Conservation (phyloP, 1,284 basidiomycete species). For the Nidula niveotomentosa region DNA sequence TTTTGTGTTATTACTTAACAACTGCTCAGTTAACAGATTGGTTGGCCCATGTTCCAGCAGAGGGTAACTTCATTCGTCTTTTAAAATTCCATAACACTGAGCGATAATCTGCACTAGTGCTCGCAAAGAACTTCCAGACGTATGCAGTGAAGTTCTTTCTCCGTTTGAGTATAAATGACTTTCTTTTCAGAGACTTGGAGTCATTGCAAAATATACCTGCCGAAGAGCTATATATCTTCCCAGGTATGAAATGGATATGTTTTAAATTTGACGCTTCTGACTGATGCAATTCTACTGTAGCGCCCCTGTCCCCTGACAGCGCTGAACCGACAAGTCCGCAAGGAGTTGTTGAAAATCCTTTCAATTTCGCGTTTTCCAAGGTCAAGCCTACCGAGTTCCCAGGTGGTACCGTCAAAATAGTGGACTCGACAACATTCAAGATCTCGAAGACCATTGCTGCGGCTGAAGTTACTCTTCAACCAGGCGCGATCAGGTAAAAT, state of each 20-base stretch:
- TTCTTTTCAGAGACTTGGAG: constrained; percentile 29
- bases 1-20: constrained; percentile 10
- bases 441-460: constrained; percentile 60
- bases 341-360: constrained; percentile 51
- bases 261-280: too few relatives aligned
- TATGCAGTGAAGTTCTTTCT: neutral
- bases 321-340: constrained; percentile 39
- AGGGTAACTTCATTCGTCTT: constrained; percentile 23
- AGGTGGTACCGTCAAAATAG: constrained; percentile 66
- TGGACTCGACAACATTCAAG: constrained; percentile 53
- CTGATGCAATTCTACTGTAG: constrained; percentile 13
- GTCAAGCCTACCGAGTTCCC: constrained; percentile 46
- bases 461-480: constrained; percentile 67
- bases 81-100: neutral
- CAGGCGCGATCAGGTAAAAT: constrained; percentile 53
- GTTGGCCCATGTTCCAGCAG: constrained; percentile 59
- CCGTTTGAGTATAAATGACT: neutral
- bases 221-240: constrained; percentile 69
- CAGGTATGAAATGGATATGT: constrained; percentile 12
- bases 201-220: constrained; percentile 60
- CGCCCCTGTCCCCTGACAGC: constrained; percentile 13
- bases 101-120: constrained; percentile 32
- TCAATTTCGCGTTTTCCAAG: constrained; percentile 54
- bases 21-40: constrained; percentile 55
- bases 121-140: constrained; percentile 72